A percentile compares a stretch with the other conserved stretches of the same genome.
Evolutionary conservation across 2,329 filamentous ascomycete species (phyloP).

Genomic region (Epichloe amarillans): DNA sequence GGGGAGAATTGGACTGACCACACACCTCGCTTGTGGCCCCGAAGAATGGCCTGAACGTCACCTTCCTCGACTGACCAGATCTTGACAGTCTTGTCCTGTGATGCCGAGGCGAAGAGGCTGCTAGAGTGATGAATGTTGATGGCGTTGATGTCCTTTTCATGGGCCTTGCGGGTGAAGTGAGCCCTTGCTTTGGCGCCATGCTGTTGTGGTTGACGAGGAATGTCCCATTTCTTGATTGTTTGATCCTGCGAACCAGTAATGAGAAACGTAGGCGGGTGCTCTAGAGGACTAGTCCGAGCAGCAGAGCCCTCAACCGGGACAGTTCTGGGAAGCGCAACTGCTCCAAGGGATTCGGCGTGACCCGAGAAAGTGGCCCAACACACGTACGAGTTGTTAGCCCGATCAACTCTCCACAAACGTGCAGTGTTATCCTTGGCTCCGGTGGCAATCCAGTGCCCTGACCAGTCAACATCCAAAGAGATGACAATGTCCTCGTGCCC

Average conservation of each 20-base stretch:
- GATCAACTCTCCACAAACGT: constrained; percentile 77
- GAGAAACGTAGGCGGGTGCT: constrained; percentile 69
- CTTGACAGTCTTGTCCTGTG: constrained; percentile 92
- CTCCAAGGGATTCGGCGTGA: constrained; percentile 86
- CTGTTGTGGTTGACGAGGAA: constrained; percentile 41
- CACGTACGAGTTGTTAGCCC: constrained; percentile 57
- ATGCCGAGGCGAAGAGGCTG: constrained; percentile 86
- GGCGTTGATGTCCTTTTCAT: constrained; percentile 98
- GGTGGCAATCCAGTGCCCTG: constrained; percentile 89
- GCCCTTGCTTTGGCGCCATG: constrained; percentile 42
- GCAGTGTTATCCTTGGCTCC: constrained; percentile 96
- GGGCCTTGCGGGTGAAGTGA: constrained; percentile 81
- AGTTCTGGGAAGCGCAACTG: constrained; percentile 67
- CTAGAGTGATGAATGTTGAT: constrained; percentile 65
- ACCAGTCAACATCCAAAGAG: constrained; percentile 89
- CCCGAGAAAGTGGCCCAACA: constrained; percentile 77
- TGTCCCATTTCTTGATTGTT: constrained; percentile 90
- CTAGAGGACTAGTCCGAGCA: constrained; percentile 59
- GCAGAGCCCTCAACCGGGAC: constrained; percentile 54
- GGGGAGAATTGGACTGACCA: constrained; percentile 93
- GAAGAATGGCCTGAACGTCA: constrained; percentile 78
- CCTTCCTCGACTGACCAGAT: constrained; percentile 89
- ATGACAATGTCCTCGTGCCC: constrained; percentile 96
- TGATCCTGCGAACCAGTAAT: constrained; percentile 91
- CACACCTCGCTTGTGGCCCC: constrained; percentile 86